Evolutionary conservation across 2,329 filamentous ascomycete genomes (phyloP).

Genomic region (Neonectria ditissima): DNA sequence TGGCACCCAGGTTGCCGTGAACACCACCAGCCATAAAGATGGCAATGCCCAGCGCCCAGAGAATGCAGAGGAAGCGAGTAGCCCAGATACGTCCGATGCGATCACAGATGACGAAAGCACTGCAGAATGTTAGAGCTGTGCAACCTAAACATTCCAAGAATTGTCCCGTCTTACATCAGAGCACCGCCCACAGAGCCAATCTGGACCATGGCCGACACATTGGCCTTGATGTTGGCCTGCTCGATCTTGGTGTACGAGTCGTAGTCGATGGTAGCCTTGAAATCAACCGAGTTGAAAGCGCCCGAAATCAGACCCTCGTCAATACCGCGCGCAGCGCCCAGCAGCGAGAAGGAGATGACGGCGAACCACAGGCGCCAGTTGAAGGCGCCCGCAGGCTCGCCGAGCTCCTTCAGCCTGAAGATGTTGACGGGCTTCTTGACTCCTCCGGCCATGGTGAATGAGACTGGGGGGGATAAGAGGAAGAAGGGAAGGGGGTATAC

Average conservation of each 20-base stretch:
- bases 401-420: slow-evolving; percentile 72
- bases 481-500: neutral
- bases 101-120: slow-evolving; percentile 70
- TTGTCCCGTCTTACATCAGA: slow-evolving; percentile 61
- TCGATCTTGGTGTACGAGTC: slow-evolving; percentile 63
- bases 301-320: slow-evolving; percentile 84
- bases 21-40: slow-evolving; percentile 67
- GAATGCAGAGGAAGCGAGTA: slow-evolving; percentile 65
- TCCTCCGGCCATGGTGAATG: slow-evolving; percentile 59
- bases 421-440: slow-evolving; percentile 70
- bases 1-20: slow-evolving; percentile 64
- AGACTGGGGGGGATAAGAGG: neutral
- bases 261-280: slow-evolving; percentile 70
- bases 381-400: slow-evolving; percentile 76
- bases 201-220: slow-evolving; percentile 86
- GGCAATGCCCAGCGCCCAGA: slow-evolving; percentile 69
- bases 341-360: slow-evolving; percentile 78
- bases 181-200: slow-evolving; percentile 80
- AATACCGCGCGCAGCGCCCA: slow-evolving; percentile 82
- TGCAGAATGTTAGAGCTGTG: slow-evolving; percentile 39
- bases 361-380: slow-evolving; percentile 86
- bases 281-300: slow-evolving; percentile 75
- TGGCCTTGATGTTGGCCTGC: slow-evolving; percentile 77
- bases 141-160: too few relatives aligned
- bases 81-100: slow-evolving; percentile 73